Evolutionary conservation across 495 filamentous ascomycete genomes (phyloP).

Genomic region (Neurospora sp.): DNA sequence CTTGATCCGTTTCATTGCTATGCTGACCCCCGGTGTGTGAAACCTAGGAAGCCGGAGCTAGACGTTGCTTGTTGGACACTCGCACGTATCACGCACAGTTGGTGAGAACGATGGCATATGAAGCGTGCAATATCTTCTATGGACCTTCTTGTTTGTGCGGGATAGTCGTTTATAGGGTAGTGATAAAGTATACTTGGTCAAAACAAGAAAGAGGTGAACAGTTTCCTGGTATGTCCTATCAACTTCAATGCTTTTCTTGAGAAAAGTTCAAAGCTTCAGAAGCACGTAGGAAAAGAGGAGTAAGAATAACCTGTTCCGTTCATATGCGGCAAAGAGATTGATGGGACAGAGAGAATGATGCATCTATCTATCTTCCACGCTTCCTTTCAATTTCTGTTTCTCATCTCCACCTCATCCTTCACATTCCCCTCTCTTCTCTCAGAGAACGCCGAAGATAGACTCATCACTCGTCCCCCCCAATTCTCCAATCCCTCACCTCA

Average conservation of each 20-base stretch:
- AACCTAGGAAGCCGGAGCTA: not conserved
- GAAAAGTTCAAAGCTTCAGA: too few relatives aligned
- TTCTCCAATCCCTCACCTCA: not conserved
- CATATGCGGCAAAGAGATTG: too few relatives aligned
- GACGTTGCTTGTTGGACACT: not conserved
- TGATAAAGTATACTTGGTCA: not conserved
- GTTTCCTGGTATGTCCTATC: too few relatives aligned
- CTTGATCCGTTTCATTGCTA: not conserved
- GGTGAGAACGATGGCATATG: not conserved
- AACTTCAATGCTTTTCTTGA: too few relatives aligned
- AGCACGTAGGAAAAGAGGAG: too few relatives aligned
- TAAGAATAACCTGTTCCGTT: too few relatives aligned
- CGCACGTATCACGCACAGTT: not conserved
- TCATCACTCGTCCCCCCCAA: not conserved
- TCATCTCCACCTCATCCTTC: too few relatives aligned
- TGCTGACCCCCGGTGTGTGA: not conserved
- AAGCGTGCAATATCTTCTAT: not conserved
- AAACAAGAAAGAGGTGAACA: not conserved
- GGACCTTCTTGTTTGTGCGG: not conserved
- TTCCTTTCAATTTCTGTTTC: too few relatives aligned
- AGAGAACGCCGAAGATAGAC: too few relatives aligned
- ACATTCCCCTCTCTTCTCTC: too few relatives aligned
- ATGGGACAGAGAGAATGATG: too few relatives aligned
- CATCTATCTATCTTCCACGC: too few relatives aligned
- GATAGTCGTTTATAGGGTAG: not conserved